These are phyloP conservation scores for Chimonanthus salicifolius DNA, from an alignment of 164 flowering plant species.

Conservation along the genomic window DNA sequence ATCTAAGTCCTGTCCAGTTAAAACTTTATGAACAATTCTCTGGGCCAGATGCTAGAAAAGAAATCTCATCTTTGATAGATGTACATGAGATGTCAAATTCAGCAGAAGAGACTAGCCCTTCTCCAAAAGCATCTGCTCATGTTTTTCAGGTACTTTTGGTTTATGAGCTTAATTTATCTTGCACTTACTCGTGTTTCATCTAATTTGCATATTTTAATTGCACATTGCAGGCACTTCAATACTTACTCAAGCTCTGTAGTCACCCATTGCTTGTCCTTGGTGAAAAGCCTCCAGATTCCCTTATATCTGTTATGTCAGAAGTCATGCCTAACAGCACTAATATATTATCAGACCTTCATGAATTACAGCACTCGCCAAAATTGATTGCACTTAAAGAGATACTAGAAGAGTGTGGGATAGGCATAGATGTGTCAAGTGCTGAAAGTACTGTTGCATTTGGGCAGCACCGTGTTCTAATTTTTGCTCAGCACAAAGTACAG, in stretches of 20 bases:
- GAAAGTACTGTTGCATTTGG: constrained; percentile 60
- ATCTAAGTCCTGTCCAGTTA: constrained; percentile 80
- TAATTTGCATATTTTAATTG: constrained; percentile 1
- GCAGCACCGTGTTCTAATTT: constrained; percentile 91
- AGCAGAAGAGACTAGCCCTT: constrained; percentile 31
- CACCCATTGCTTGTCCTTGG: constrained; percentile 96
- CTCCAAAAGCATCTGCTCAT: constrained; percentile 83
- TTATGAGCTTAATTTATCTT: neutral
- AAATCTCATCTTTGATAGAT: constrained; percentile 66
- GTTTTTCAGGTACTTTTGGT: constrained; percentile 73
- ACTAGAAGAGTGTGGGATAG: constrained; percentile 98
- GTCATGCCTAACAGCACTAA: constrained; percentile 49
- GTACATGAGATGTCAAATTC: constrained; percentile 38
- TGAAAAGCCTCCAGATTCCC: constrained; percentile 54
- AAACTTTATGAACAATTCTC: constrained; percentile 92
- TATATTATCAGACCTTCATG: constrained; percentile 68
- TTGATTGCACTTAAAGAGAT: constrained; percentile 94
- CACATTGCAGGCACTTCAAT: constrained; percentile 79
- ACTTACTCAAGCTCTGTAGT: constrained; percentile 97
- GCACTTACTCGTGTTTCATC: neutral
- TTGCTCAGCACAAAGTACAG: constrained; percentile 90
- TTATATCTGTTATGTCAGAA: constrained; percentile 39
- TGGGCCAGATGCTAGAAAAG: constrained; percentile 73
- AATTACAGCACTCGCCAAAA: constrained; percentile 86
- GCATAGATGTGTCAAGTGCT: constrained; percentile 65